Evolutionary conservation across 1,139 yeast species (phyloP).

Genomic region (Sugiyamaella castrensis): DNA sequence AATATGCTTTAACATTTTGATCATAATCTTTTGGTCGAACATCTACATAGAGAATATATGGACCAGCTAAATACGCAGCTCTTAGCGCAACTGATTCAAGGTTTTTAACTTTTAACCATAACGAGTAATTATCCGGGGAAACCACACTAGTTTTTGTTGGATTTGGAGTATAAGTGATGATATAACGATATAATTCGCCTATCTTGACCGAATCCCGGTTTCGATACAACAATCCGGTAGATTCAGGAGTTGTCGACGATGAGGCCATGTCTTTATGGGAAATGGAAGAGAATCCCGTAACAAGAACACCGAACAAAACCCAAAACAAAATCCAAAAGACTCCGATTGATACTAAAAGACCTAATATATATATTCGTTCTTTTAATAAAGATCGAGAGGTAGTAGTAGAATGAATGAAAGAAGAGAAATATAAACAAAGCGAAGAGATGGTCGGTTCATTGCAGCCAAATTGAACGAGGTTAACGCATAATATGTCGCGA

Average conservation of each 20-base stretch:
- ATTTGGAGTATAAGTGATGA: conserved; percentile 45
- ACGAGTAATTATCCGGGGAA: conserved; percentile 10
- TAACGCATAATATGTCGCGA: too few relatives aligned
- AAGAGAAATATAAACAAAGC: too few relatives aligned
- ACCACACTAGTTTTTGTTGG: conserved; percentile 9
- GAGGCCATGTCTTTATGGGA: too few relatives aligned
- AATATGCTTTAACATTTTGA: conserved; percentile 52
- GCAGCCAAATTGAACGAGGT: too few relatives aligned
- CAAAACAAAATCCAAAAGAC: too few relatives aligned
- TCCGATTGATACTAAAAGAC: neutral
- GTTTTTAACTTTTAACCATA: conserved; percentile 71
- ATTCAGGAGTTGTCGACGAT: too few relatives aligned
- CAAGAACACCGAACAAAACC: too few relatives aligned
- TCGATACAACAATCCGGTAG: conserved; percentile 34
- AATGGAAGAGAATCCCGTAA: too few relatives aligned
- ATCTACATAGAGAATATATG: conserved; percentile 84
- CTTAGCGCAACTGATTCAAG: conserved; percentile 70
- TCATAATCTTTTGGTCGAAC: conserved; percentile 64
- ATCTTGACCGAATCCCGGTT: conserved; percentile 46
- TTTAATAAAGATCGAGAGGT: neutral
- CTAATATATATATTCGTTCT: neutral
- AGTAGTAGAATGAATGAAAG: neutral
- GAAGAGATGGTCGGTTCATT: too few relatives aligned
- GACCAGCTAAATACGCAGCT: conserved; percentile 90
- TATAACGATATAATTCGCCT: conserved; percentile 56